Evolutionary conservation across 192 early-diverging fungal species (phyloP).

Genomic region (Dispira simplex): DNA sequence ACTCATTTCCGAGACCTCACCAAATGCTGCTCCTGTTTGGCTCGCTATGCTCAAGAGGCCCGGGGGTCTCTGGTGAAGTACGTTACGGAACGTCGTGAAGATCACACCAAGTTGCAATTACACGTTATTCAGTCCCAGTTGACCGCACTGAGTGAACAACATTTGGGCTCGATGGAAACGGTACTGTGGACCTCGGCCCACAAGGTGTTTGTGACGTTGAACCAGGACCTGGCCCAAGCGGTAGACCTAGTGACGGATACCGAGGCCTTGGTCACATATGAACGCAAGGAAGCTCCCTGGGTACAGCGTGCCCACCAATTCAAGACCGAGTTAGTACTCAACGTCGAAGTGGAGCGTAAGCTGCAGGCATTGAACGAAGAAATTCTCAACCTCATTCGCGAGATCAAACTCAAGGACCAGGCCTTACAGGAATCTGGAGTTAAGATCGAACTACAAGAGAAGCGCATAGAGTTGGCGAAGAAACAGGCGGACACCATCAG

Average conservation of each 20-base stretch:
- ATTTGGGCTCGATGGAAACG: not conserved
- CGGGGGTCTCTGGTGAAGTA: not conserved
- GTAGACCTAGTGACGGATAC: constrained; percentile 15
- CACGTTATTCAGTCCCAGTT: not conserved
- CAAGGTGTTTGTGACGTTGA: constrained; percentile 21
- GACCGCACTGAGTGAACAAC: not conserved
- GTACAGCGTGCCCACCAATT: constrained; percentile 56
- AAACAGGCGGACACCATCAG: constrained; percentile 48
- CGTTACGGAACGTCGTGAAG: constrained; percentile 1
- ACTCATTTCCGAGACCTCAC: not conserved
- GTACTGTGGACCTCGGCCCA: constrained; percentile 16
- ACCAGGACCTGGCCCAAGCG: constrained; percentile 13
- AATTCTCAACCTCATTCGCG: constrained; percentile 59
- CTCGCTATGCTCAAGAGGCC: constrained; percentile 3
- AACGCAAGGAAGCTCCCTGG: constrained; percentile 51
- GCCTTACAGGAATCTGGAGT: constrained; percentile 53
- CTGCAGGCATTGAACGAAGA: constrained; percentile 62
- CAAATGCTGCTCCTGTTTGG: not conserved
- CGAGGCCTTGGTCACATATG: not conserved
- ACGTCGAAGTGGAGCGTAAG: constrained; percentile 63
- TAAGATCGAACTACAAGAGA: constrained; percentile 71
- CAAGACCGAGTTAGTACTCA: constrained; percentile 65
- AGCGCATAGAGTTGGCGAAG: constrained; percentile 47
- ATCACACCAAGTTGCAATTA: not conserved
- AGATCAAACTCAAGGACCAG: constrained; percentile 72